phyloP scores from a whole-genome alignment of 2,329 filamentous ascomycete genomes.

The Trichophyton benhamiae region DNA sequence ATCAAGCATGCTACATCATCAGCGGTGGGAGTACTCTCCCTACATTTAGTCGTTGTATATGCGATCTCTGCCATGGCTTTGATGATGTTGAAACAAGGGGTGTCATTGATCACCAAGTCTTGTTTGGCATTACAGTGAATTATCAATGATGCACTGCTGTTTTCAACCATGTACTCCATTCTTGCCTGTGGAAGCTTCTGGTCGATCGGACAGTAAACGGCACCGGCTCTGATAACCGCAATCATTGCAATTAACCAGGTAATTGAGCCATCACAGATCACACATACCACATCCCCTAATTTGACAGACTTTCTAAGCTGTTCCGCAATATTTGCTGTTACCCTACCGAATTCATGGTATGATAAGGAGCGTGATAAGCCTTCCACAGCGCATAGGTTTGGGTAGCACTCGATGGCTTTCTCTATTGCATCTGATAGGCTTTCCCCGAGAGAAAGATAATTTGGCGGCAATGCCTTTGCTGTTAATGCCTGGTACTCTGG shows the following conservation, averaged over 20 bases:
- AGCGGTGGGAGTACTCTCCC: neutral
- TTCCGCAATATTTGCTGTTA: neutral
- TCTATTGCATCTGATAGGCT: neutral
- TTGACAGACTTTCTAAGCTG: neutral
- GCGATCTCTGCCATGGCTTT: neutral
- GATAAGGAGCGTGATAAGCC: neutral
- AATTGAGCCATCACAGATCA: neutral
- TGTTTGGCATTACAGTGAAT: neutral
- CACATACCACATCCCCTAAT: neutral
- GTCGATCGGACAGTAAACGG: slow-evolving; percentile 4
- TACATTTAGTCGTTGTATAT: neutral
- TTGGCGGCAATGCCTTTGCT: neutral
- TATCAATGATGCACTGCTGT: neutral
- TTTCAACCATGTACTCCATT: slow-evolving; percentile 2
- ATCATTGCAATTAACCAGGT: neutral
- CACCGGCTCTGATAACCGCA: neutral
- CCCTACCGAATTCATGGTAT: neutral
- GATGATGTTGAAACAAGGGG: neutral
- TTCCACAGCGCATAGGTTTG: neutral
- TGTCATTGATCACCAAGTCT: neutral
- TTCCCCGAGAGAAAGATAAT: neutral
- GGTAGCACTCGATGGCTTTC: neutral
- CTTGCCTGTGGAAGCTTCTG: neutral
- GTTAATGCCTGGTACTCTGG: neutral
- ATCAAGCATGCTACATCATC: neutral